Evolutionary conservation across 192 early-diverging fungal genomes (phyloP).

Genomic region (Rhizoclosmatium sp.): DNA sequence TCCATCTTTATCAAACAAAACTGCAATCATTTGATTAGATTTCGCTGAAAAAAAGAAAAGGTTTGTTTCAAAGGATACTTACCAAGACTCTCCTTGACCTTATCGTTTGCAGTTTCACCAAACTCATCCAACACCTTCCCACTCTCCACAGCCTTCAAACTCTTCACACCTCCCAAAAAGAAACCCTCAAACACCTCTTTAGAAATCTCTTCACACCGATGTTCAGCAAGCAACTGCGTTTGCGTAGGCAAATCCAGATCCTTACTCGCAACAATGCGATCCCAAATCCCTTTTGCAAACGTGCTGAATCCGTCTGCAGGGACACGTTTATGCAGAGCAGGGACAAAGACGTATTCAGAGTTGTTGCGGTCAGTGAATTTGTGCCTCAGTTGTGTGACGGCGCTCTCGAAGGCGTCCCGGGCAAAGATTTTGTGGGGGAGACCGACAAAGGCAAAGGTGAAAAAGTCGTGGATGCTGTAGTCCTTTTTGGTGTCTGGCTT

Average conservation of each 20-base stretch:
- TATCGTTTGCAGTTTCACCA: slow-evolving; percentile 68
- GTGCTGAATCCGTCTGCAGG: slow-evolving; percentile 95
- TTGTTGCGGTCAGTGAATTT: slow-evolving; percentile 76
- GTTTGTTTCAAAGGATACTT: not conserved
- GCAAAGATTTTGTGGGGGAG: slow-evolving; percentile 91
- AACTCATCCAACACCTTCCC: slow-evolving; percentile 82
- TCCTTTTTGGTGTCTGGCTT: slow-evolving; percentile 88
- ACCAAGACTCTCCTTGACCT: slow-evolving; percentile 59
- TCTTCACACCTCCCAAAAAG: slow-evolving; percentile 70
- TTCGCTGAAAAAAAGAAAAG: not conserved
- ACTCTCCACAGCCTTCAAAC: slow-evolving; percentile 74
- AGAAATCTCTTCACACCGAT: slow-evolving; percentile 97
- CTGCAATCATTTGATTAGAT: slow-evolving; percentile 7
- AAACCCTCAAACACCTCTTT: slow-evolving; percentile 67
- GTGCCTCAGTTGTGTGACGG: slow-evolving; percentile 16
- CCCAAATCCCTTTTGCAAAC: slow-evolving; percentile 95
- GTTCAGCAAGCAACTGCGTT: slow-evolving; percentile 97
- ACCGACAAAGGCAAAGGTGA: slow-evolving; percentile 88
- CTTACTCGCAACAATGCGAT: slow-evolving; percentile 92
- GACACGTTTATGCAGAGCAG: slow-evolving; percentile 87
- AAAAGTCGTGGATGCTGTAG: slow-evolving; percentile 82
- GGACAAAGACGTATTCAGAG: slow-evolving; percentile 83
- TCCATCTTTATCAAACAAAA: slow-evolving; percentile 86
- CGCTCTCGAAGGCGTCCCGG: slow-evolving; percentile 80
- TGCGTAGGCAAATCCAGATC: slow-evolving; percentile 98